These are phyloP conservation scores for Moesziomyces parantarcticus DNA, from an alignment of 1,284 basidiomycete species.

Conservation along the genomic window DNA sequence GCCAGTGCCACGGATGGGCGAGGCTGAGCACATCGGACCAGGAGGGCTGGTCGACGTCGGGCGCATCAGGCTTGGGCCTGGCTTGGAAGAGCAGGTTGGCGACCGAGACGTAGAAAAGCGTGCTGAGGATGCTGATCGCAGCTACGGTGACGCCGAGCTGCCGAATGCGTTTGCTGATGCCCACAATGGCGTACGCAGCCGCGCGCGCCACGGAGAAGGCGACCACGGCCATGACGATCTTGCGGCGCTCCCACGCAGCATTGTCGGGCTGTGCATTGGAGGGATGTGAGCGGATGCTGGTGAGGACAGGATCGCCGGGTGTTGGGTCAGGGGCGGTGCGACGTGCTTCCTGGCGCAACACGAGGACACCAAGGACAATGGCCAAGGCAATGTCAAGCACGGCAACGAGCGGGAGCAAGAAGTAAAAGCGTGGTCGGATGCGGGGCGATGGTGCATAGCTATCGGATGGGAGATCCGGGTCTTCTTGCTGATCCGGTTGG, in stretches of 20 bases:
- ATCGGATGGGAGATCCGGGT: background rate
- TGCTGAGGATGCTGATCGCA: conserved; percentile 48
- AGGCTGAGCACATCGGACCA: background rate
- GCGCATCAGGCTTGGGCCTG: conserved; percentile 13
- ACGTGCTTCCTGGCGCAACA: conserved; percentile 24
- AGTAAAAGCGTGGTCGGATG: conserved; percentile 25
- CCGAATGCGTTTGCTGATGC: conserved; percentile 44
- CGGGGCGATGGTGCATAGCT: background rate
- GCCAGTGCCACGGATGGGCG: conserved; percentile 19
- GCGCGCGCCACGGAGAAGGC: conserved; percentile 37
- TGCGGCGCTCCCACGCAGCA: conserved; percentile 31
- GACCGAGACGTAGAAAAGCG: conserved; percentile 48
- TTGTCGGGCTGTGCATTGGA: background rate
- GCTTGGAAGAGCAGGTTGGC: conserved; percentile 53
- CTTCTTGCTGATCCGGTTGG: conserved; percentile 1
- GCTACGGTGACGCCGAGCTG: conserved; percentile 45
- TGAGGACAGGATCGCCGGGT: conserved; percentile 12
- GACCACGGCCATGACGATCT: conserved; percentile 28
- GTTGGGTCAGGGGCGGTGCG: background rate
- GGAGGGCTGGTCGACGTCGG: background rate
- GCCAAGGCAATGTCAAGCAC: conserved; percentile 29
- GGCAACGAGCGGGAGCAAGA: conserved; percentile 33
- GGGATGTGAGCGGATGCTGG: background rate
- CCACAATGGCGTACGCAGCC: conserved; percentile 30
- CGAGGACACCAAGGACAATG: conserved; percentile 24